Conservation (phyloP, 495 filamentous ascomycete species). For the Talaromyces nanjingensis region DNA sequence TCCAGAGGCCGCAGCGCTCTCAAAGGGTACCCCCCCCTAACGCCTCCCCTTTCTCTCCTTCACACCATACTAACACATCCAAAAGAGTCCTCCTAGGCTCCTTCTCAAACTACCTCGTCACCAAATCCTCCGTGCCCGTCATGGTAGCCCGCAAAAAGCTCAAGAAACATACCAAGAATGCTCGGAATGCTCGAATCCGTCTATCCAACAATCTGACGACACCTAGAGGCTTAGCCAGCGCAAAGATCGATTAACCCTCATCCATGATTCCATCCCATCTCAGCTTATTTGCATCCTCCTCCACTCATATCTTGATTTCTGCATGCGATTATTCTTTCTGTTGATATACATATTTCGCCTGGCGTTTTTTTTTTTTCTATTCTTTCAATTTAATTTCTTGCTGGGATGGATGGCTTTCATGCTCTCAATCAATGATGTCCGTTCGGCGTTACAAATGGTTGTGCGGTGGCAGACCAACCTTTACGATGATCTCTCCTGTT, state of each 20-base stretch:
- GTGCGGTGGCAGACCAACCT: no score
- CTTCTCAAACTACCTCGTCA: constrained; percentile 94
- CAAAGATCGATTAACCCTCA: constrained; percentile 54
- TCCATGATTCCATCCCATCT: background rate
- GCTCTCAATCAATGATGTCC: background rate
- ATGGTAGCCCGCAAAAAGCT: constrained; percentile 85
- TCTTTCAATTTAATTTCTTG: no score
- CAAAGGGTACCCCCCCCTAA: constrained; percentile 77
- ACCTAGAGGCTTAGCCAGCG: constrained; percentile 55
- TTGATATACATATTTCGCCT: background rate
- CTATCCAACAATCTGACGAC: constrained; percentile 65
- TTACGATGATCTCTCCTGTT: background rate
- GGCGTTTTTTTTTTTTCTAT: background rate
- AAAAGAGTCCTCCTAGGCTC: constrained; percentile 81
- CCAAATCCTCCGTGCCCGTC: constrained; percentile 91
- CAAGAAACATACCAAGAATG: constrained; percentile 62
- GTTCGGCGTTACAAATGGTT: background rate
- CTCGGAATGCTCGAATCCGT: constrained; percentile 48
- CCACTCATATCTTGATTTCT: background rate
- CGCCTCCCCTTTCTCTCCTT: background rate
- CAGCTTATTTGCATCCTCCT: background rate
- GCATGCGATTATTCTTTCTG: background rate
- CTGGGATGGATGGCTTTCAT: no score
- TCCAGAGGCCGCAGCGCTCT: constrained; percentile 83
- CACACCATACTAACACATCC: constrained; percentile 8